Percentiles rank a stretch among this genome's conserved stretches.
These are phyloP conservation scores for Venturia carpophila DNA, from an alignment of 2,329 filamentous ascomycete species.

Conservation along the genomic window DNA sequence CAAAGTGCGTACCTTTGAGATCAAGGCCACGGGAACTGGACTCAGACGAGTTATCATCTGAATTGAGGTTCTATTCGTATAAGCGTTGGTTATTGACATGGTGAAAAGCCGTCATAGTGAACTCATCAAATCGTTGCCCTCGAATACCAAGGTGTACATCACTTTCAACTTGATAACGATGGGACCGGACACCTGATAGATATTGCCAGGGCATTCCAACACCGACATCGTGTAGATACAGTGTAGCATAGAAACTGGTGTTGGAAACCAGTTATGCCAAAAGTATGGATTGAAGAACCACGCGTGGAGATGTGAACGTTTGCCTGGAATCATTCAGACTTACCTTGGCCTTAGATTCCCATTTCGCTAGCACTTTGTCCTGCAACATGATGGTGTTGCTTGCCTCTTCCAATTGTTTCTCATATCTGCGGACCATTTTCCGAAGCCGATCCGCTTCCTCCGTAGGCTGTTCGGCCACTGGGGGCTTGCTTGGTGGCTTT, in stretches of 20 bases:
- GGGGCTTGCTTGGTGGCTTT: conserved; percentile 7
- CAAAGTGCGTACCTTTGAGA: background rate
- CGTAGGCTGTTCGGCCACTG: background rate
- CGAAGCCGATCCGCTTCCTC: conserved; percentile 15
- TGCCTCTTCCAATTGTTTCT: conserved; percentile 18
- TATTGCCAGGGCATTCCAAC: background rate
- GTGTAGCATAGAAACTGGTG: background rate
- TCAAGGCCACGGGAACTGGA: conserved; percentile 2
- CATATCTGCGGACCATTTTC: conserved; percentile 15
- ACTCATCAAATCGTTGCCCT: background rate
- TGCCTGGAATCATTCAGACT: background rate
- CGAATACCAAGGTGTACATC: background rate
- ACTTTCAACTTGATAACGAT: background rate
- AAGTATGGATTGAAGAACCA: background rate
- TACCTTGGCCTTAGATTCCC: conserved; percentile 17
- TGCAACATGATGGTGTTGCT: conserved; percentile 17
- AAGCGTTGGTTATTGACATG: background rate
- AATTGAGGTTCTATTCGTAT: background rate
- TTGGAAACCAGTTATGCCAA: background rate
- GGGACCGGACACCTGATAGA: background rate
- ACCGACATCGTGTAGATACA: background rate
- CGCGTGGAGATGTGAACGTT: background rate
- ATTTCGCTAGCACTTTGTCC: conserved; percentile 18
- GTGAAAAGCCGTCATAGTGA: background rate
- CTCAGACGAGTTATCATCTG: background rate